Percentiles rank a stretch among this genome's conserved stretches.
phyloP scores from a whole-genome alignment of 2,329 filamentous ascomycete species.

The Fusarium sp. region DNA sequence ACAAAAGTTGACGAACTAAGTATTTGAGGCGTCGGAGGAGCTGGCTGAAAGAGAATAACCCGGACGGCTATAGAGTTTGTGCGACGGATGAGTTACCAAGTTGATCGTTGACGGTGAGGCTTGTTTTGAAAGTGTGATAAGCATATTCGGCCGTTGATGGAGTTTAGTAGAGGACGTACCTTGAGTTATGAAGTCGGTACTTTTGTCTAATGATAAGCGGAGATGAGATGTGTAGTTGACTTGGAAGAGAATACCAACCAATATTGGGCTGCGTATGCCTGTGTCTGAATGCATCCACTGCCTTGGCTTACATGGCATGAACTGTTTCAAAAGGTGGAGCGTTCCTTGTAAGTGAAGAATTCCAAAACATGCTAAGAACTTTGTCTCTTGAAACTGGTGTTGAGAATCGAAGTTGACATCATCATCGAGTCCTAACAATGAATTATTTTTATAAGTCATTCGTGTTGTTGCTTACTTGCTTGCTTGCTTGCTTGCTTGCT shows the following conservation, averaged over 20 bases:
- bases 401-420: background rate
- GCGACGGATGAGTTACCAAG: background rate
- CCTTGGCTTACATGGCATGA: conserved; percentile 28
- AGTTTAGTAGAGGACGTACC: background rate
- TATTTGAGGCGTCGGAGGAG: conserved; percentile 34
- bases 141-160: conserved; percentile 1
- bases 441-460: background rate
- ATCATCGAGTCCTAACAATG: conserved; percentile 5
- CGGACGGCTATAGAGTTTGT: conserved; percentile 8
- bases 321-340: conserved; percentile 25
- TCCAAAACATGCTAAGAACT: background rate
- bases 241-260: background rate
- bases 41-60: conserved; percentile 34
- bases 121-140: conserved; percentile 4
- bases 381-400: background rate
- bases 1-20: background rate
- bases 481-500: background rate
- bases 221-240: background rate
- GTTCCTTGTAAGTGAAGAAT: background rate
- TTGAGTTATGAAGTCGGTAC: background rate
- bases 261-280: background rate
- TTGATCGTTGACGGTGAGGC: conserved; percentile 24
- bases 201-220: background rate
- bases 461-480: conserved; percentile 1
- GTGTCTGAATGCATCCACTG: conserved; percentile 25